phyloP scores from a whole-genome alignment of 257 asterid species.

The Hygrophila difformis region DNA sequence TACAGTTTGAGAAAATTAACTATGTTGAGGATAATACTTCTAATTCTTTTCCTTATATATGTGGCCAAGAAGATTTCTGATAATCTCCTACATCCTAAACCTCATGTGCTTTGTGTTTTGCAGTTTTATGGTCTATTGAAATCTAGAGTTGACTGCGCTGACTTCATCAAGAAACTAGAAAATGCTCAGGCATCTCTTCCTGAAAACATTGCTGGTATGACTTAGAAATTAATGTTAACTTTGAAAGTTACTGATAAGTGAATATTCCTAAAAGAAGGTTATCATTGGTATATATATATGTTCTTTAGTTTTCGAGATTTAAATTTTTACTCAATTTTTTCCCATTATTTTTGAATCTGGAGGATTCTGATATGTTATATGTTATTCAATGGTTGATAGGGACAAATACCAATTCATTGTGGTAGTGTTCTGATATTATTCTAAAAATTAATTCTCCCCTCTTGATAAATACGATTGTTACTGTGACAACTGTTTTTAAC shows the following conservation, averaged over 20 bases:
- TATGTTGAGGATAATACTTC: conserved; percentile 2
- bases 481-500: conserved; percentile 15
- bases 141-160: conserved; percentile 77
- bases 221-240: conserved; percentile 5
- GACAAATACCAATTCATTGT: no score
- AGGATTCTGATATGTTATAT: no score
- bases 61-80: conserved; percentile 4
- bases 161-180: conserved; percentile 86
- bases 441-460: not conserved
- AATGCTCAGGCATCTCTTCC: conserved; percentile 64
- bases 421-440: no score
- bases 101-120: conserved; percentile 18
- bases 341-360: no score
- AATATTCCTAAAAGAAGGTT: not conserved
- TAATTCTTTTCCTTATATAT: conserved; percentile 1
- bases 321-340: no score
- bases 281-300: no score
- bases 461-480: conserved; percentile 9
- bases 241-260: conserved; percentile 2
- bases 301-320: no score
- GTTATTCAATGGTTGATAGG: no score
- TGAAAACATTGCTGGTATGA: conserved; percentile 48
- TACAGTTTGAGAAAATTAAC: conserved; percentile 9
- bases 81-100: conserved; percentile 14
- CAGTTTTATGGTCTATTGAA: conserved; percentile 82